phyloP scores from a whole-genome alignment of 2,329 filamentous ascomycete species.

The Fusarium napiforme region DNA sequence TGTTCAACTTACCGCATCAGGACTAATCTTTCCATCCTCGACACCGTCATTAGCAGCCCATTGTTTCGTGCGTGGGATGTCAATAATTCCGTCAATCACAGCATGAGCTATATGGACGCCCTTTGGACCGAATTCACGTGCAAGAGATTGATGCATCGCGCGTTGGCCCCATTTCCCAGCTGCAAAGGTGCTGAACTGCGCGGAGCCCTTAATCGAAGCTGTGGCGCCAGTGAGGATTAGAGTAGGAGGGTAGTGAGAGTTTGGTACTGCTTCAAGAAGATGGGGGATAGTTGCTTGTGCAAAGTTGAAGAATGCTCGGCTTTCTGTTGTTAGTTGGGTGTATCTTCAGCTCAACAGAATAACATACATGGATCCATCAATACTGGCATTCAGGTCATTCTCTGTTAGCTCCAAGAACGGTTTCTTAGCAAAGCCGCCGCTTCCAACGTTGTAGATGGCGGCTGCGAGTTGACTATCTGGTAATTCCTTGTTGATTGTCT shows the following conservation, averaged over 20 bases:
- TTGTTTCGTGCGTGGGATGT: conserved; percentile 77
- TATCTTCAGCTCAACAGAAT: fast-evolving
- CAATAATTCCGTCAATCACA: conserved; percentile 86
- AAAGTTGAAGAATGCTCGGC: conserved; percentile 79
- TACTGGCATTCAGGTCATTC: conserved; percentile 61
- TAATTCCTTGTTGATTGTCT: conserved; percentile 69
- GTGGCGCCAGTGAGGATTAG: conserved; percentile 90
- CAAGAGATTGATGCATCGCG: conserved; percentile 78
- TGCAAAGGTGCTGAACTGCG: conserved; percentile 76
- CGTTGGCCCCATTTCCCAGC: conserved; percentile 83
- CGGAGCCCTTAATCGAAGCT: conserved; percentile 78
- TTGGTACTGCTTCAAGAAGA: conserved; percentile 69
- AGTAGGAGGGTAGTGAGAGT: conserved; percentile 73
- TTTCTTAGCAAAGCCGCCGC: conserved; percentile 60
- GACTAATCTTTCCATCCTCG: conserved; percentile 72
- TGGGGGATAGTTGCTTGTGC: conserved; percentile 77
- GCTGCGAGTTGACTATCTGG: conserved; percentile 66
- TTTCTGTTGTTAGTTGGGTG: conserved; percentile 41
- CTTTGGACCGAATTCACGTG: conserved; percentile 84
- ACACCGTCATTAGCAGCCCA: conserved; percentile 56
- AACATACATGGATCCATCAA: conserved; percentile 62
- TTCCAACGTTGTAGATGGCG: conserved; percentile 76
- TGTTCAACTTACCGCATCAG: conserved; percentile 72
- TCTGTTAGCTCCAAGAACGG: conserved; percentile 67
- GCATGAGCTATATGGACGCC: conserved; percentile 87